These are phyloP conservation scores for Phyllosticta citriasiana DNA, from an alignment of 2,329 filamentous ascomycete species.

Conservation along the genomic window DNA sequence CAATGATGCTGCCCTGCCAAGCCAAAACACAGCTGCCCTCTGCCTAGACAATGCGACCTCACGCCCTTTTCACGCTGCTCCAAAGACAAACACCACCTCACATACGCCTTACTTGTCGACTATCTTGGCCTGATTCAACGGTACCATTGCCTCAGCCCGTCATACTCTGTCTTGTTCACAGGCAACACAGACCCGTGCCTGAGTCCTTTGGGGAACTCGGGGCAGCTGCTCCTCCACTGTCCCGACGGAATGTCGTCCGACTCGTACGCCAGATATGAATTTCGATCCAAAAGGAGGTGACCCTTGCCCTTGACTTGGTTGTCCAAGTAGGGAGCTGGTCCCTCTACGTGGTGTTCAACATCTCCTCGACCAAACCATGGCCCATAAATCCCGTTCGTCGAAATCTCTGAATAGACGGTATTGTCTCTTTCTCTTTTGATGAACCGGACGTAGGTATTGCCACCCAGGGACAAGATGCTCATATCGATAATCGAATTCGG, in stretches of 20 bases:
- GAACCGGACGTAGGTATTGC: conserved; percentile 41
- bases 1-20: neutral
- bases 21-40: neutral
- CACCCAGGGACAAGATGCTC: conserved; percentile 42
- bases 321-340: conserved; percentile 25
- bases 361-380: conserved; percentile 43
- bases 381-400: conserved; percentile 40
- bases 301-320: conserved; percentile 23
- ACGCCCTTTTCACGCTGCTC: neutral
- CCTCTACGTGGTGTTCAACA: conserved; percentile 27
- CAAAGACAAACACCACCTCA: neutral
- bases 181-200: conserved; percentile 45
- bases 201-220: conserved; percentile 37
- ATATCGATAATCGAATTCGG: conserved; percentile 45
- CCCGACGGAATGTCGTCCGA: conserved; percentile 35
- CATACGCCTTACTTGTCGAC: neutral
- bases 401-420: conserved; percentile 43
- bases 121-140: neutral
- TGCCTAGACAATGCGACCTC: neutral
- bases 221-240: conserved; percentile 30
- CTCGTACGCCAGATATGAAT: conserved; percentile 44
- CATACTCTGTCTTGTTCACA: conserved; percentile 34
- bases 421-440: conserved; percentile 46
- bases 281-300: conserved; percentile 39
- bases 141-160: conserved; percentile 26